Evolutionary conservation across 164 flowering plant species (phyloP), one percentile per base, ranked within the genome.

Genomic region (Platanus orientalis): DNA sequence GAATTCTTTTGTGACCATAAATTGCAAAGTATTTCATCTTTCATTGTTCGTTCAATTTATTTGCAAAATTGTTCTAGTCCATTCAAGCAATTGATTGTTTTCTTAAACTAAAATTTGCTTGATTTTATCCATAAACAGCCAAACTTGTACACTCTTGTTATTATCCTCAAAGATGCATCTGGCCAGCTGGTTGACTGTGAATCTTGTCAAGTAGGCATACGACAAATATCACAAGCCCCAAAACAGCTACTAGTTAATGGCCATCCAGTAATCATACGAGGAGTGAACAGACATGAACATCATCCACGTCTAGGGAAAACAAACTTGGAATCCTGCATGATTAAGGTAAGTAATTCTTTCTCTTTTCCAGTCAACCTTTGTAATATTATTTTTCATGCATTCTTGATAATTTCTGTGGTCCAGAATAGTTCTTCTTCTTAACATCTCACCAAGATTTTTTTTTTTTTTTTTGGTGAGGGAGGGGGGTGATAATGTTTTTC

Each of bases 261-360:
- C 29, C 78, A 76, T 39, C 95, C 97, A 21, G 81, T 91, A 24
- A 62, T 83, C 24, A 85, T 94, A 75, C 78, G 90, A 76, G 99
- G 99, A 54, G 99, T 89, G 48, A 94, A 94, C 74, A 83, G 94
- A 75, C 99, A 94, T 73, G 97, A 94, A 71, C 96, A 91, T 78
- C 99, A 94, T 73, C 99, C 99, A 34, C 90, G 96, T 49, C 54
- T 88, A 12, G 97, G 99, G 63, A 91, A 94, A 78, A 91, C 93
- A 62, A 94, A 89, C 73, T 53, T 94, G 69, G 97, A 94, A 66
- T 77, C 90, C 57, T 94, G 99, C 83, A 89, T 94, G 96, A 77
- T 94, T 64, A 85, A 89, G 96, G 97, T 94, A 58, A 72, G 39
- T 25, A 21, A 32, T 53, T 21, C 16, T 30, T 44, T 48, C 40